Conservation (phyloP, 1,284 basidiomycete genomes). For the Phellopilus nigrolimitatus region DNA sequence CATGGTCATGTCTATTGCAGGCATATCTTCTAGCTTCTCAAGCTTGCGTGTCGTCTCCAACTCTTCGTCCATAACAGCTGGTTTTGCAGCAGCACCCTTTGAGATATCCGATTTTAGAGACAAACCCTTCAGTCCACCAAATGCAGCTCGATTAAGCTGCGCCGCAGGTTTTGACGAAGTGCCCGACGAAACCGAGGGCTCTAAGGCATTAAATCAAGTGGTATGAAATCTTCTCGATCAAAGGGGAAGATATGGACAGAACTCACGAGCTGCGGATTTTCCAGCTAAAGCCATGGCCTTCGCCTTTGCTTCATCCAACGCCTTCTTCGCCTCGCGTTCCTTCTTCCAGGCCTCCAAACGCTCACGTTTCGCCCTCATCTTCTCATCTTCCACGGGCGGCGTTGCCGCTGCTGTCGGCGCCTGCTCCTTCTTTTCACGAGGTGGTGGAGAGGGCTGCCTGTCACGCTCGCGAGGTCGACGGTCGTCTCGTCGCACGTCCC, state of each 20-base stretch:
- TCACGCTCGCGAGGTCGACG: slow-evolving; percentile 38
- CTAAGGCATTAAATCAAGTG: slow-evolving; percentile 66
- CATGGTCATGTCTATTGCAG: slow-evolving; percentile 85
- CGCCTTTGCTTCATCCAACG: slow-evolving; percentile 78
- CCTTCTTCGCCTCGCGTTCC: slow-evolving; percentile 84
- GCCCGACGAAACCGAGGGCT: slow-evolving; percentile 36
- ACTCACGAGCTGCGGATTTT: slow-evolving; percentile 72
- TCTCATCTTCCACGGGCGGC: slow-evolving; percentile 82
- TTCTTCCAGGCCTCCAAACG: slow-evolving; percentile 96
- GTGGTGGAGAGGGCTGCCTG: slow-evolving; percentile 37
- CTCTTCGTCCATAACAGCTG: slow-evolving; percentile 67
- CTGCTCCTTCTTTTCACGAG: slow-evolving; percentile 27
- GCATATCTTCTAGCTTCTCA: slow-evolving; percentile 76
- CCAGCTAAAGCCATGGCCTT: slow-evolving; percentile 80
- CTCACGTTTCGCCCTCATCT: slow-evolving; percentile 78
- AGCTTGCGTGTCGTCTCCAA: slow-evolving; percentile 78
- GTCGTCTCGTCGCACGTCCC: slow-evolving; percentile 41
- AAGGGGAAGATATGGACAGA: slow-evolving; percentile 6
- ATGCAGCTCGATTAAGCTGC: slow-evolving; percentile 65
- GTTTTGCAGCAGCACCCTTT: slow-evolving; percentile 49
- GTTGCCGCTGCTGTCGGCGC: slow-evolving; percentile 31
- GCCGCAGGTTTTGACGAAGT: slow-evolving; percentile 48
- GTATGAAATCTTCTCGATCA: slow-evolving; percentile 60
- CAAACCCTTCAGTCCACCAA: slow-evolving; percentile 74
- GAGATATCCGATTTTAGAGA: slow-evolving; percentile 76